Conservation (phyloP, 2,329 filamentous ascomycete species). For the Botrytis tulipae region DNA sequence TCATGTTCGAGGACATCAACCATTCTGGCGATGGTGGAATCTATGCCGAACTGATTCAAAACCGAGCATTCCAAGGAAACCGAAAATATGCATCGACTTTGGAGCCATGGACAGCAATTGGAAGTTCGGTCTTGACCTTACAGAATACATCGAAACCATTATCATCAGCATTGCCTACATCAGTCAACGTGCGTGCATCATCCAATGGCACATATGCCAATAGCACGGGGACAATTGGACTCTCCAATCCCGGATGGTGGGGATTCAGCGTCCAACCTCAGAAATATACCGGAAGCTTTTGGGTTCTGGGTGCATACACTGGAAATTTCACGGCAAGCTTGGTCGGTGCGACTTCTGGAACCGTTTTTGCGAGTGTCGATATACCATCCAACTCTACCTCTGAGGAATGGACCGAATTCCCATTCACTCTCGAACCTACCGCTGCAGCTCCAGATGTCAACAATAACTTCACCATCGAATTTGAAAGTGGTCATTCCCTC, state of each 20-base stretch:
- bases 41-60: conserved; percentile 68
- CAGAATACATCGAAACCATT: conserved; percentile 37
- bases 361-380: conserved; percentile 28
- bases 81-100: conserved; percentile 48
- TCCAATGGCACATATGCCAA: background rate
- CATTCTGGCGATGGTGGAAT: conserved; percentile 38
- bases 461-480: conserved; percentile 56
- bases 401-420: conserved; percentile 28
- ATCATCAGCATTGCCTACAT: conserved; percentile 32
- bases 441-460: conserved; percentile 41
- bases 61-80: conserved; percentile 64
- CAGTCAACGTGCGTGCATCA: conserved; percentile 28
- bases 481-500: conserved; percentile 44
- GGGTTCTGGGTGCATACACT: conserved; percentile 22
- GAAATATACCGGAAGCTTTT: conserved; percentile 36
- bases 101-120: conserved; percentile 39
- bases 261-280: conserved; percentile 45
- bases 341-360: conserved; percentile 22
- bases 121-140: conserved; percentile 32
- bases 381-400: conserved; percentile 24
- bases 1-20: conserved; percentile 39
- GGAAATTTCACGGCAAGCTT: conserved; percentile 24
- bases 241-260: conserved; percentile 56
- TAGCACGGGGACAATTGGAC: conserved; percentile 43
- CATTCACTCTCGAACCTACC: conserved; percentile 15